phyloP scores from a whole-genome alignment of 73 alveolate species.

The Breviolum minutum region DNA sequence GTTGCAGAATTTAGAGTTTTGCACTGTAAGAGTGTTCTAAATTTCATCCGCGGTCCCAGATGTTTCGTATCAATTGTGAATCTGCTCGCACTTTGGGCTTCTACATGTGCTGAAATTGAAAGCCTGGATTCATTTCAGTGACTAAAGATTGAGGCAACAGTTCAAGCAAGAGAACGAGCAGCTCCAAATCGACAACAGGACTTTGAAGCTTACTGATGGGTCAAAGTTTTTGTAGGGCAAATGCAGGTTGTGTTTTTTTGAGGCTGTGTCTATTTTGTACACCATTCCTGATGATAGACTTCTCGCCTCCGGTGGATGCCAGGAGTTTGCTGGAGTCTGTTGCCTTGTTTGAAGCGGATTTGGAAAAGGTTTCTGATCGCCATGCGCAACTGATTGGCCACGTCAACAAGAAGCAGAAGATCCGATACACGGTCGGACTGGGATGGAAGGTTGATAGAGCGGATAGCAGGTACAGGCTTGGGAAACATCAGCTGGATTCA shows the following conservation, averaged over 20 bases:
- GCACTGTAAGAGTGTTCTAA: too few relatives aligned
- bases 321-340: conserved; percentile 79
- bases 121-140: too few relatives aligned
- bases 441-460: not conserved
- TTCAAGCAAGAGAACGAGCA: conserved; percentile 86
- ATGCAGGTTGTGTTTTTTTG: not conserved
- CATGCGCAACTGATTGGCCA: conserved; percentile 90
- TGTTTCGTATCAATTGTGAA: too few relatives aligned
- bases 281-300: too few relatives aligned
- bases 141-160: conserved; percentile 18
- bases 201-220: not conserved
- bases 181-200: conserved; percentile 77
- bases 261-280: too few relatives aligned
- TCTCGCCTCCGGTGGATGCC: not conserved
- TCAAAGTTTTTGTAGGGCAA: not conserved
- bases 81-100: too few relatives aligned
- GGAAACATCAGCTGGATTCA: too few relatives aligned
- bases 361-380: conserved; percentile 69
- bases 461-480: too few relatives aligned
- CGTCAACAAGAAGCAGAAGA: conserved; percentile 89
- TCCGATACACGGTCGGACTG: conserved; percentile 75
- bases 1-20: too few relatives aligned
- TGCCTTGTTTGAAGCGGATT: conserved; percentile 71
- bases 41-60: too few relatives aligned
- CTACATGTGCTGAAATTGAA: too few relatives aligned